Base-by-base conservation (phyloP, 176 grass and related monocot genomes). In the Aechmea fasciata region DNA sequence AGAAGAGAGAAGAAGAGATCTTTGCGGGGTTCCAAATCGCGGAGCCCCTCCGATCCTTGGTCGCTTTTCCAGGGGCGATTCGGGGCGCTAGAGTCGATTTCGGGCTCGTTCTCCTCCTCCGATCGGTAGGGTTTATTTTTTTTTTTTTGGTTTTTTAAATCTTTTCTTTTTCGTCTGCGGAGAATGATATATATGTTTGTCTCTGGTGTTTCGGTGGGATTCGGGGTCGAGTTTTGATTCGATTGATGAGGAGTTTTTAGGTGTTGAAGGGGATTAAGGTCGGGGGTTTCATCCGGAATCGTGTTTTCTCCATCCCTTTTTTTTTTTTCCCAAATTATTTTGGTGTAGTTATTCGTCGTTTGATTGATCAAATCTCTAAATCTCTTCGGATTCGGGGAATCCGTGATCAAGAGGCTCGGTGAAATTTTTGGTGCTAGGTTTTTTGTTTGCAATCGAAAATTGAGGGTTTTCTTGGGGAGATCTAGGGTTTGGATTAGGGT, bases 361-460 rank as follows among this genome's bases (percentile, higher is more conserved):
- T 41, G 33, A 41, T 41, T 41, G 33, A 41, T 41, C 33, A 41
- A 41, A 63, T 71, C 51, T 49, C 49, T 78, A 48, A 50, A 49
- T 78, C 61, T 78, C 53, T 22, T 69, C 22, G 71, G 79, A 79
- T 70, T 71, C 73, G 9, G 57, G 63, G 51, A 51, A 80, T 78
- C 76, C 85, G 67, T 73, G 76, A 87, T 82, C 84, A 72, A 78
- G 87, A 84, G 72, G 83, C 91, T 90, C 91, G 24, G 87, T 90
- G 91, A 95, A 80, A 78, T 95, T 95, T 87, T 83, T 90, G 84
- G 87, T 90, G 83, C 87, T 85, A 57, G 83, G 75, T 80, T 77
- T 86, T 79, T 82, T 94, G 83, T 95, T 81, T 78, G 6, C 79
- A 80, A 83, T 81, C 81, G 83, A 80, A 82, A 87, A 95, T 87